These are phyloP conservation scores for Fomitopsis palustris DNA, from an alignment of 1,284 basidiomycete genomes.

Conservation along the genomic window DNA sequence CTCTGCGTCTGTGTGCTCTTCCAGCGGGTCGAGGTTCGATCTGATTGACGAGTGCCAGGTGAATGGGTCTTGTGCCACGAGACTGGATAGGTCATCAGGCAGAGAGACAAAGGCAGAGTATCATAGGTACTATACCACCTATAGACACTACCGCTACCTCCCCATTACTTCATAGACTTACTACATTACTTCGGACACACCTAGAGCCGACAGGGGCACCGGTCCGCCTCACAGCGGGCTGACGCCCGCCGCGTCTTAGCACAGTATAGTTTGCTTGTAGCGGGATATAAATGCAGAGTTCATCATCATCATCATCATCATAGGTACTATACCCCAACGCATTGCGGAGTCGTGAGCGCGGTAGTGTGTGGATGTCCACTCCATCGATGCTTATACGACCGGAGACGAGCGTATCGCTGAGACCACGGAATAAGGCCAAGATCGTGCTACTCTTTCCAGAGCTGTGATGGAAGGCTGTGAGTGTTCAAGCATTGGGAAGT, in stretches of 20 bases:
- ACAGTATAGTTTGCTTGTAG: no score
- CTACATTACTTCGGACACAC: no score
- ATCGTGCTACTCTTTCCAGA: neutral
- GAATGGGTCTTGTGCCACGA: neutral
- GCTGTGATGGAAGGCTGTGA: neutral
- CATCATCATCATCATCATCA: neutral
- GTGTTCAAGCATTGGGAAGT: no score
- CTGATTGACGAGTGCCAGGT: neutral
- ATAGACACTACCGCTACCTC: no score
- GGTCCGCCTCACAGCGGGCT: no score
- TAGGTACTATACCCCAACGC: neutral
- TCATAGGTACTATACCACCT: neutral
- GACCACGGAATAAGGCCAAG: neutral
- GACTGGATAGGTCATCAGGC: neutral
- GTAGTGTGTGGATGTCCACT: neutral
- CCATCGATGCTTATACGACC: neutral
- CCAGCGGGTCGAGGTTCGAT: neutral
- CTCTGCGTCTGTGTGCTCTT: neutral
- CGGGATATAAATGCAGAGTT: no score
- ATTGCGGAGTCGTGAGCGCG: neutral
- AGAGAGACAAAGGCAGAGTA: neutral
- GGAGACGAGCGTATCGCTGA: neutral
- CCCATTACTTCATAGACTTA: no score
- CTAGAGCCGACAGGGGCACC: no score
- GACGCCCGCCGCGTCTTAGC: no score